phyloP scores from a whole-genome alignment of 148 eudicot genomes.

The Nepenthes gracilis region DNA sequence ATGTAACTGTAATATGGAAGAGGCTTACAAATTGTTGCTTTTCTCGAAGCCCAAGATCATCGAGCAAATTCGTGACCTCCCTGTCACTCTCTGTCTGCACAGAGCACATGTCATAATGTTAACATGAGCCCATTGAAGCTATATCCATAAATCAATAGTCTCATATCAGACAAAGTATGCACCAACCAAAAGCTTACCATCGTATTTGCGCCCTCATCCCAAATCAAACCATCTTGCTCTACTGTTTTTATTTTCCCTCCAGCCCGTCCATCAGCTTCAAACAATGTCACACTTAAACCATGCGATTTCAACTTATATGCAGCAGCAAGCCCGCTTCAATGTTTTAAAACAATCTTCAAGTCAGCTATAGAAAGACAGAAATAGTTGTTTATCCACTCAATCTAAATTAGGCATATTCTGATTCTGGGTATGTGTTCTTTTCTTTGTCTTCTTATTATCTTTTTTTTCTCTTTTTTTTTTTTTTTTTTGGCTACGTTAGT shows the following conservation, averaged over 20 bases:
- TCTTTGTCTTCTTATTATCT: no score
- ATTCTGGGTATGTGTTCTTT: no score
- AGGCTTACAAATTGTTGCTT: conserved; percentile 73
- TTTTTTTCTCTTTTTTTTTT: no score
- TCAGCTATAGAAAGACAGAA: not conserved
- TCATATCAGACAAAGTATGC: not conserved
- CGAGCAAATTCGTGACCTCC: conserved; percentile 64
- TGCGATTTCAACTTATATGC: conserved; percentile 76
- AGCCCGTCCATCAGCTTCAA: conserved; percentile 74
- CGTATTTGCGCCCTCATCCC: conserved; percentile 99
- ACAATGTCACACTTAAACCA: conserved; percentile 64
- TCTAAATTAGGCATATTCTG: not conserved
- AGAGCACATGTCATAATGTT: conserved; percentile 1
- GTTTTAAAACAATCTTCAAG: conserved; percentile 5
- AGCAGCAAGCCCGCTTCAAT: conserved; percentile 89
- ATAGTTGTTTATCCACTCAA: not conserved
- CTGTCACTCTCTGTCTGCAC: conserved; percentile 77
- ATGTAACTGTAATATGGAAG: not conserved
- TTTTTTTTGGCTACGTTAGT: no score
- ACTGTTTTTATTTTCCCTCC: conserved; percentile 85
- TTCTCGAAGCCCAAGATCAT: conserved; percentile 77
- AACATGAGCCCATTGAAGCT: conserved; percentile 1
- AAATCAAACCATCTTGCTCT: conserved; percentile 57
- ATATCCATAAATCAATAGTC: conserved; percentile 1
- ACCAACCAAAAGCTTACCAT: conserved; percentile 38